Base-by-base conservation (phyloP, 176 grass and related monocot species). In the Aegilops bicornis region DNA sequence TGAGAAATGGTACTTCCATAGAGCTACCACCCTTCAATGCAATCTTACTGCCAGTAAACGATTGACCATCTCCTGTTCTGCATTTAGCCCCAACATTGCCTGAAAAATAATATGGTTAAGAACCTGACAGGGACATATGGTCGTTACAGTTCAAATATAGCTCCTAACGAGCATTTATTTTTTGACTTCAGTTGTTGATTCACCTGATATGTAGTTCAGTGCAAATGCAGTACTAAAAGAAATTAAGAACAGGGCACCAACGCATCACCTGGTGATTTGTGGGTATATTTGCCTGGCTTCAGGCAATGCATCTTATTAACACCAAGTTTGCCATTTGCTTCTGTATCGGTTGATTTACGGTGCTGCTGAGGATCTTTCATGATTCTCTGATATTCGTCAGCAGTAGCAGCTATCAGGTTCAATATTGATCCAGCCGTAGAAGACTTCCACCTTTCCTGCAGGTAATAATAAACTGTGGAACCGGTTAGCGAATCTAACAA, bases 181-280 rank as follows among this genome's bases (percentile, higher is more conserved):
- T 78, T 17, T 25, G 20, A 19, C 10, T 85, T 50, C 2, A 4
- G 81, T 8, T 68, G 64, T 54, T 31, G 11, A 30, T 79, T 42
- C 27, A 25, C 48, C 69, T 27, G 12, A 76, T 23, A 66, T 47
- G 3, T 74, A 35, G 45, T 50, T 71, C 33, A 86, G 2, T 24
- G 39, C 61, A 42, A 45, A 59, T 45, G 15, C 0, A 12, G 45
- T 66, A 58, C 7, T 19, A 58, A 20, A 7, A 36, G 59, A 62
- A 76, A 76, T 22, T 22, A 59, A 59, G 54, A 59, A 22, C 17
- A 76, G 30, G 43, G 29, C 79, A 62, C 25, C 45, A 84, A 91
- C 14, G 88, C 52, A 86, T 81, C 80, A 99, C 94, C 94, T 90
- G 89, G 47, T 37, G 79, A 79, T 90, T 93, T 93, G 25, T 87